Conservation (phyloP, 2,329 filamentous ascomycete genomes). For the Dothideomycetes sp. region DNA sequence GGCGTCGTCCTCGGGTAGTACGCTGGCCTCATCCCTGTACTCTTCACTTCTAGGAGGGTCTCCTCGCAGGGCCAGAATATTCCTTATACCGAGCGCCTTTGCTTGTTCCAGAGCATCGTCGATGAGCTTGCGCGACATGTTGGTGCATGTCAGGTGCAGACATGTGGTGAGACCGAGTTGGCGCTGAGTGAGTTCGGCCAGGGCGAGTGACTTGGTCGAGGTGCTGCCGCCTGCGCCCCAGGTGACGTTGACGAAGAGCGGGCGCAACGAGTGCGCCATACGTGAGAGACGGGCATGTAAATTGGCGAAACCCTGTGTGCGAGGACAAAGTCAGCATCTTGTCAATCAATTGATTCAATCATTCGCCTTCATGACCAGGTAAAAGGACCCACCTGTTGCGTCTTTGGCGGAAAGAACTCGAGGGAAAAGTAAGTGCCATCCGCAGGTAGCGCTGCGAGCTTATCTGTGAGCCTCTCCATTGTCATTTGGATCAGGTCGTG, state of each 20-base stretch:
- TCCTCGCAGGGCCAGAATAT: conserved; percentile 83
- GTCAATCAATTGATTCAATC: no score
- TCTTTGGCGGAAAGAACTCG: conserved; percentile 99
- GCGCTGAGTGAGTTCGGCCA: conserved; percentile 89
- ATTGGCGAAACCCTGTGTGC: conserved; percentile 67
- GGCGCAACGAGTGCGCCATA: conserved; percentile 84
- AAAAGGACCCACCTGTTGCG: conserved; percentile 53
- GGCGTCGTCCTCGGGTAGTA: conserved; percentile 39
- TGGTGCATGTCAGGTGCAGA: conserved; percentile 92
- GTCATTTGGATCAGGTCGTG: conserved; percentile 3
- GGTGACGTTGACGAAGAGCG: conserved; percentile 92
- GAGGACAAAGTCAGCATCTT: conserved; percentile 4
- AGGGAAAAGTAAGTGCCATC: conserved; percentile 84
- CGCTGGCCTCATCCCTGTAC: conserved; percentile 56
- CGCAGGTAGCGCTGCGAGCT: conserved; percentile 79
- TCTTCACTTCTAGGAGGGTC: conserved; percentile 85
- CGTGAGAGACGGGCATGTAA: conserved; percentile 85
- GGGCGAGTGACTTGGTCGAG: conserved; percentile 77
- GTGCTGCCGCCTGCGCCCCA: conserved; percentile 97
- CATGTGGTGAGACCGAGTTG: conserved; percentile 89
- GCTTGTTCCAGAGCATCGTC: conserved; percentile 86
- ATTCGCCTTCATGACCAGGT: background rate
- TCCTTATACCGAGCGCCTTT: conserved; percentile 80
- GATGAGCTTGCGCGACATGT: conserved; percentile 80
- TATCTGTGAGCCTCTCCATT: conserved; percentile 88